phyloP scores from a whole-genome alignment of 805 yeast species.

The Kuraishia capsulata region DNA sequence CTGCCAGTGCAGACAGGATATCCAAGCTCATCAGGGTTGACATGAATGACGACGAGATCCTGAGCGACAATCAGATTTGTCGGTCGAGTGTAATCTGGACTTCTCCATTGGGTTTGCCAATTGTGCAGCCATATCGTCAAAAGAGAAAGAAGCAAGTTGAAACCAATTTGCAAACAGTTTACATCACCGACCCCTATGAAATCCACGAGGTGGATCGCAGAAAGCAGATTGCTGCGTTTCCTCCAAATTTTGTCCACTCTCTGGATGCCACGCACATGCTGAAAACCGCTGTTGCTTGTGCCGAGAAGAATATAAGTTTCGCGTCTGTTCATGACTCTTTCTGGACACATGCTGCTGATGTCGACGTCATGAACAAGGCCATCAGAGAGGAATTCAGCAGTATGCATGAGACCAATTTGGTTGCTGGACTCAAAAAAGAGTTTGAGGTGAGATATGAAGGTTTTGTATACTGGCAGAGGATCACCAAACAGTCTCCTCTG shows the following conservation, averaged over 20 bases:
- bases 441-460: constrained; percentile 74
- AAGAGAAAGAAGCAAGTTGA: constrained; percentile 51
- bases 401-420: constrained; percentile 66
- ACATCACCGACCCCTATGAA: constrained; percentile 80
- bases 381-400: constrained; percentile 74
- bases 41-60: constrained; percentile 13
- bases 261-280: constrained; percentile 97
- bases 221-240: constrained; percentile 88
- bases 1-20: constrained; percentile 73
- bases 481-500: constrained; percentile 42
- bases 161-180: constrained; percentile 86
- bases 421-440: constrained; percentile 64
- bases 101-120: constrained; percentile 88
- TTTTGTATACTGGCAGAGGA: constrained; percentile 49
- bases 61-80: constrained; percentile 45
- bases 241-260: constrained; percentile 93
- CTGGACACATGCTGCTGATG: constrained; percentile 93
- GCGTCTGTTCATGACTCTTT: constrained; percentile 97
- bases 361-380: constrained; percentile 57
- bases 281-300: constrained; percentile 74
- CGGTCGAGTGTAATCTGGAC: constrained; percentile 96
- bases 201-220: constrained; percentile 76
- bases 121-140: constrained; percentile 92
- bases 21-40: constrained; percentile 70
- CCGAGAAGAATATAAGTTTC: constrained; percentile 55